Base-by-base conservation (phyloP, 345 rosid species). In the Iberis pinnata region DNA sequence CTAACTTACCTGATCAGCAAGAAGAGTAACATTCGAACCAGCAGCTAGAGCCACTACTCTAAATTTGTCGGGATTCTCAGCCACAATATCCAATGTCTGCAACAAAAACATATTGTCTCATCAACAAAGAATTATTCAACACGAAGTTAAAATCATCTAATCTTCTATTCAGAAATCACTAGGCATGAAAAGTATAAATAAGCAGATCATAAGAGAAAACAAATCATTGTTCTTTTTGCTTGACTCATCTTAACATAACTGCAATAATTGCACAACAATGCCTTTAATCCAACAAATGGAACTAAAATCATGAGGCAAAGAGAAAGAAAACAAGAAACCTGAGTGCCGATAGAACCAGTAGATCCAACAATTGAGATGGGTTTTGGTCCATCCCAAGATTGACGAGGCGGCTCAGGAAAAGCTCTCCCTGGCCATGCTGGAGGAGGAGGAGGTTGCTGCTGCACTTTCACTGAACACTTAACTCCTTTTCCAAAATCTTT, bases 341-440 rank as follows among this genome's bases (percentile, higher is more conserved):
- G 98, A 37, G 98, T 92, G 56, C 98, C 96, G 67, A 92, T 92
- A 31, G 98, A 92, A 65, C 95, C 96, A 64, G 98, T 92, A 14
- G 96, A 92, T 57, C 98, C 98, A 63, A 92, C 74, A 25, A 92
- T 64, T 1, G 98, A 88, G 43, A 92, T 78, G 12, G 96, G 96
- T 61, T 92, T 92, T 0, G 95, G 96, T 57, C 98, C 93, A 56
- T 81, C 93, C 88, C 93, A 83, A 46, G 79, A 74, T 72, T 63
- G 80, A 20, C 75, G 78, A 52, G 73, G 86, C 0, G 77, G 44
- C 57, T 88, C 93, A 0, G 77, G 82, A 54, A 70, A 72, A 58
- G 98, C 96, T 58, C 86, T 77, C 5, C 98, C 96, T 4, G 96
- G 93, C 98, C 98, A 92, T 12, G 98, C 96, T 8, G 95, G 79